Percentiles rank a stretch among this genome's conserved stretches.
These are phyloP conservation scores for Cystobasidiaceae sp. DNA, from an alignment of 1,284 basidiomycete species.

Conservation along the genomic window DNA sequence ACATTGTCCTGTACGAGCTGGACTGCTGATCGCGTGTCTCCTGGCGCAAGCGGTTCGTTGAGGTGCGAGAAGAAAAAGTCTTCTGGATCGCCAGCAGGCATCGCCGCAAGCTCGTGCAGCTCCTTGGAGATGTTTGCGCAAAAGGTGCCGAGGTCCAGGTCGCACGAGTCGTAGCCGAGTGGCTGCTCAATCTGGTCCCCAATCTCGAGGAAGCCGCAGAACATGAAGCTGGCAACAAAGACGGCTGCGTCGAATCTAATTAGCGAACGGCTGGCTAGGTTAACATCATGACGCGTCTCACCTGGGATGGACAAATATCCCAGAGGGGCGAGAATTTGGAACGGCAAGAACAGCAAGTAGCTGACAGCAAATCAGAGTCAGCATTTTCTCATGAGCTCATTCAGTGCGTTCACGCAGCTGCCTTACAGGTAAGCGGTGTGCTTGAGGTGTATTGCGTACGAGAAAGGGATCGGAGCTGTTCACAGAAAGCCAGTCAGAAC, in stretches of 20 bases:
- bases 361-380: background rate
- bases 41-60: conserved; percentile 65
- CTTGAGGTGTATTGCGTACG: conserved; percentile 62
- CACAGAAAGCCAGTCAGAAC: conserved; percentile 12
- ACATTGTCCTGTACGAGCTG: conserved; percentile 49
- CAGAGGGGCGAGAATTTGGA: conserved; percentile 58
- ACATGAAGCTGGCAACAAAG: conserved; percentile 34
- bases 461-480: conserved; percentile 55
- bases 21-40: conserved; percentile 56
- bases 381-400: too few relatives aligned
- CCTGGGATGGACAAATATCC: conserved; percentile 56
- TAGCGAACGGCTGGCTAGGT: background rate
- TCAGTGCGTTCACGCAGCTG: background rate
- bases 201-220: conserved; percentile 60
- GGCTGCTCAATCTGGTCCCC: conserved; percentile 66
- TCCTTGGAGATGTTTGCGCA: conserved; percentile 60
- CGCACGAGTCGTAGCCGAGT: conserved; percentile 60
- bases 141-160: conserved; percentile 63
- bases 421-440: conserved; percentile 53
- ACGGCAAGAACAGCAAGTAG: conserved; percentile 56
- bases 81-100: conserved; percentile 54
- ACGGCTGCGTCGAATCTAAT: background rate
- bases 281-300: conserved; percentile 10
- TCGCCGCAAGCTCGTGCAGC: conserved; percentile 63
- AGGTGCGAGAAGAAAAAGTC: conserved; percentile 55